These are phyloP conservation scores for Ormosia semicastrata DNA, from an alignment of 306 rosid species.

Conservation along the genomic window DNA sequence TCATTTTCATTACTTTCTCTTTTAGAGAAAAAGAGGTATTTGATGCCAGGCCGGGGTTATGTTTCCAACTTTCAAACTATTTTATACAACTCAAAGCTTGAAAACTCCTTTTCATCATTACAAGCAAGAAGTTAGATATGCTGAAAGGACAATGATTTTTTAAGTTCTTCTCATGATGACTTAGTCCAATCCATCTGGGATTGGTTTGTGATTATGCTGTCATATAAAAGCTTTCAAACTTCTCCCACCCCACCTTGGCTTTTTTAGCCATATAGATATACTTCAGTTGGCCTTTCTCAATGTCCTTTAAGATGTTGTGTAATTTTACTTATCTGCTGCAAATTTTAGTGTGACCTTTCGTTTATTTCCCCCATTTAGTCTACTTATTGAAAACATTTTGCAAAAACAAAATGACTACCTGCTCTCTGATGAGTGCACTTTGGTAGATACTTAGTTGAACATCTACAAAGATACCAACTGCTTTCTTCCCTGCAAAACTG, in stretches of 20 bases:
- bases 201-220: not conserved
- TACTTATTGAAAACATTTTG: not conserved
- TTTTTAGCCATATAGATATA: not conserved
- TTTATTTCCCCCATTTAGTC: not conserved
- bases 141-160: not conserved
- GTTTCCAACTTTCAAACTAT: not conserved
- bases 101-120: not conserved
- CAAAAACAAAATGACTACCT: not conserved
- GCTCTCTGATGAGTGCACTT: not conserved
- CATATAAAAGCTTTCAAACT: not conserved
- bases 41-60: not conserved
- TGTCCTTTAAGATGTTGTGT: not conserved
- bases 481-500: not conserved
- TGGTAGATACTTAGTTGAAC: slow-evolving; percentile 1
- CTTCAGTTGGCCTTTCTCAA: not conserved
- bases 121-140: not conserved
- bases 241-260: not conserved
- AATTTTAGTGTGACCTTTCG: not conserved
- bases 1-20: not conserved
- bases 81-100: not conserved
- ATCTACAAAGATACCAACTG: not conserved
- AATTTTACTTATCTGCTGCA: not conserved
- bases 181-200: too few relatives aligned
- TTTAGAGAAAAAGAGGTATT: not conserved
- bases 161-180: not conserved